Evolutionary conservation across 1,284 basidiomycete species (phyloP).

Genomic region (Wallemia mellicola): DNA sequence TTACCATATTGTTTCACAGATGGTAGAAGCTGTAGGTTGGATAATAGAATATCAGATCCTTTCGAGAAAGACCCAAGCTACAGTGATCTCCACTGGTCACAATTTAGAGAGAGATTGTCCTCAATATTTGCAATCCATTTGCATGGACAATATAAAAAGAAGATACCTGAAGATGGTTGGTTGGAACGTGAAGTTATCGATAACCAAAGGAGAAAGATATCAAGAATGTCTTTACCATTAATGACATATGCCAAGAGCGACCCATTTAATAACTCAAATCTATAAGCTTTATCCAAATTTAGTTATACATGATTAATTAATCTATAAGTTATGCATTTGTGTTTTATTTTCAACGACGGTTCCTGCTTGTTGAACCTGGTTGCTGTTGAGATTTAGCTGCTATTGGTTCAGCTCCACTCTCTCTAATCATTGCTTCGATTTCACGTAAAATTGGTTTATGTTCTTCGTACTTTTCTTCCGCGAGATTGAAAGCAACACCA

Average conservation of each 20-base stretch:
- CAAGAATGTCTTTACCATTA: neutral
- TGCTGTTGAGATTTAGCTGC: neutral
- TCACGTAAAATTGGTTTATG: constrained; percentile 53
- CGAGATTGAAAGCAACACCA: constrained; percentile 43
- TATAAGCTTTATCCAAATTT: neutral
- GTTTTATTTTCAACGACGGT: neutral
- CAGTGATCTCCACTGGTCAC: constrained; percentile 27
- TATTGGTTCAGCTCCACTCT: neutral
- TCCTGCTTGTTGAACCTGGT: neutral
- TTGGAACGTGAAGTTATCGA: neutral
- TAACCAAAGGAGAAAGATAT: neutral
- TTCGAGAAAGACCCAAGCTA: constrained; percentile 32
- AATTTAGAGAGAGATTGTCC: constrained; percentile 30
- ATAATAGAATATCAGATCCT: constrained; percentile 69
- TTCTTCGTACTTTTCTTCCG: constrained; percentile 31
- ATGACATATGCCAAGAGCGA: neutral
- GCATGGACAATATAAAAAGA: constrained; percentile 51
- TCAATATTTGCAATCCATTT: constrained; percentile 60
- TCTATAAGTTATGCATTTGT: neutral
- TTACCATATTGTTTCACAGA: constrained; percentile 81
- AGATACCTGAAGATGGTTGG: neutral
- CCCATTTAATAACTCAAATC: neutral
- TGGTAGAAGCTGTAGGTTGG: constrained; percentile 54
- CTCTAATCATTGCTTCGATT: constrained; percentile 37
- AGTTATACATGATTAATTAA: neutral